phyloP scores from a whole-genome alignment of 352 stramenopile genomes.

The Phytopythium oedochilum region DNA sequence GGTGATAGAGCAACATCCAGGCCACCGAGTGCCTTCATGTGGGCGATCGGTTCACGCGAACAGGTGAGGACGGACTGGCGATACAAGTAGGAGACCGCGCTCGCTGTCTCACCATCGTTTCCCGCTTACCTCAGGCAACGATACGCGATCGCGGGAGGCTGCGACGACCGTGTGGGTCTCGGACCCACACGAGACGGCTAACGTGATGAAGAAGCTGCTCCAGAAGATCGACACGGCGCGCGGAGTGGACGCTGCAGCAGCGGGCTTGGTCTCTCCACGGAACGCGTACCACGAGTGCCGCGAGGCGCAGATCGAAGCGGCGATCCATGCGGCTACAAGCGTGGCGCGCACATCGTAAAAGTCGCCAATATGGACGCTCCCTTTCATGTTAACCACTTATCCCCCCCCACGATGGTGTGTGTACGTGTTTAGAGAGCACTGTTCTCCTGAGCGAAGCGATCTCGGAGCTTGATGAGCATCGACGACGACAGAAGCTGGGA shows the following conservation, averaged over 20 bases:
- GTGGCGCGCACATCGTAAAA: conserved; percentile 6
- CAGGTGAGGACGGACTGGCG: conserved; percentile 4
- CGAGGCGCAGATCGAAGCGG: conserved; percentile 52
- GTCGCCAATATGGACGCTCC: not conserved
- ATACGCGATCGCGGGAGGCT: conserved; percentile 89
- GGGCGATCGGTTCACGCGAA: conserved; percentile 89
- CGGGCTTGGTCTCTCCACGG: conserved; percentile 6
- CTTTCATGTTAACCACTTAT: no score
- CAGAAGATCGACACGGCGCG: conserved; percentile 42
- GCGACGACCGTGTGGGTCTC: conserved; percentile 95
- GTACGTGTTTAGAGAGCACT: no score
- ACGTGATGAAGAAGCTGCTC: conserved; percentile 93
- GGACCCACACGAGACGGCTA: conserved; percentile 91
- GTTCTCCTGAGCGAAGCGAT: not conserved
- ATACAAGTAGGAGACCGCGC: not conserved
- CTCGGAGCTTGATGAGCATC: not conserved
- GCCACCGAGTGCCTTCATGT: conserved; percentile 92
- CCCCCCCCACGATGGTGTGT: no score
- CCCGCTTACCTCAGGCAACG: conserved; percentile 77
- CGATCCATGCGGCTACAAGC: conserved; percentile 57
- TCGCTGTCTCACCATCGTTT: not conserved
- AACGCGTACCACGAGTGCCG: conserved; percentile 27
- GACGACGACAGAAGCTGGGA: conserved; percentile 24
- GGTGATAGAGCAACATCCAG: conserved; percentile 45
- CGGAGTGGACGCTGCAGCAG: conserved; percentile 24